Conservation (phyloP, 345 rosid species). For the Draba incana region DNA sequence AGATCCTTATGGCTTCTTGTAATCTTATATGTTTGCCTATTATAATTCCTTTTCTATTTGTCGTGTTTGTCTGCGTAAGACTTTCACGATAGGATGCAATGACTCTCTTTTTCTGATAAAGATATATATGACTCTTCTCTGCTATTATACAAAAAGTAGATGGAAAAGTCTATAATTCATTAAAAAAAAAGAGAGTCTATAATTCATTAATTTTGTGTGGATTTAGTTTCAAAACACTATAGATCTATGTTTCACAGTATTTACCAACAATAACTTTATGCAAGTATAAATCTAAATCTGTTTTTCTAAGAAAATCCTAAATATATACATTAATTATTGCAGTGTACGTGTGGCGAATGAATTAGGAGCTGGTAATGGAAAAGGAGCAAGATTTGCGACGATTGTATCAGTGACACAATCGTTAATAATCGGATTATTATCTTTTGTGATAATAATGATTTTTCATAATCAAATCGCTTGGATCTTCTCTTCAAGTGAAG, state of each 20-base stretch:
- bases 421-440: conserved; percentile 57
- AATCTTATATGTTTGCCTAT: conserved; percentile 19
- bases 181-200: too few relatives aligned
- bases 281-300: too few relatives aligned
- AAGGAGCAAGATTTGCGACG: conserved; percentile 84
- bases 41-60: not conserved
- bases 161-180: too few relatives aligned
- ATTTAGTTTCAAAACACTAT: too few relatives aligned
- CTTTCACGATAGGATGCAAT: conserved; percentile 11
- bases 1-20: not conserved
- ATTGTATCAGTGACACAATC: conserved; percentile 67
- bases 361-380: conserved; percentile 88
- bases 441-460: conserved; percentile 60
- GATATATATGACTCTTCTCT: not conserved
- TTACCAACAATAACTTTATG: too few relatives aligned
- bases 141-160: too few relatives aligned
- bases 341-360: conserved; percentile 93
- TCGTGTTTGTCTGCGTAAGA: conserved; percentile 22
- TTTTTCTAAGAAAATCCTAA: too few relatives aligned
- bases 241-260: too few relatives aligned
- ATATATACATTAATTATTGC: conserved; percentile 18
- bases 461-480: conserved; percentile 54
- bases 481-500: conserved; percentile 67
- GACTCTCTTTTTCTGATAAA: too few relatives aligned
- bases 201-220: too few relatives aligned